These are phyloP conservation scores for Colletotrichum sp. DNA, from an alignment of 2,329 filamentous ascomycete species.

Conservation along the genomic window DNA sequence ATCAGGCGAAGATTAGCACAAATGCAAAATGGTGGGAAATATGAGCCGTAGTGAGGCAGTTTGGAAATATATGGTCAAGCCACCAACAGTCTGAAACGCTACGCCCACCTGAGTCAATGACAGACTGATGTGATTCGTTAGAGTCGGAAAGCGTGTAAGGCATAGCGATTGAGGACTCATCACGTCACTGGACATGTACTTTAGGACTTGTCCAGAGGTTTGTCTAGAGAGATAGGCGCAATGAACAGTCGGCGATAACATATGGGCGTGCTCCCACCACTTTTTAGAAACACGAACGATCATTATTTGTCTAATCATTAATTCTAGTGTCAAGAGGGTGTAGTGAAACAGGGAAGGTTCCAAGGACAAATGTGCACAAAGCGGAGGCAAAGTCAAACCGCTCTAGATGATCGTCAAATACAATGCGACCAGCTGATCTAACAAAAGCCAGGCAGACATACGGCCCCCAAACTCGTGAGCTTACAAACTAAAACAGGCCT, in stretches of 20 bases:
- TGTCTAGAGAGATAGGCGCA: not conserved
- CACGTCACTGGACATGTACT: fast-evolving
- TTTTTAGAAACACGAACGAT: not conserved
- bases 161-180: fast-evolving
- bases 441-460: not conserved
- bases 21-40: fast-evolving
- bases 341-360: not conserved
- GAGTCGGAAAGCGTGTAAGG: not conserved
- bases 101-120: fast-evolving
- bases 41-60: too few species aligned
- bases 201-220: fast-evolving
- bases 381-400: not conserved
- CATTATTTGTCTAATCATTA: not conserved
- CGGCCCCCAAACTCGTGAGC: not conserved
- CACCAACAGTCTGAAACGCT: not conserved
- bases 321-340: not conserved
- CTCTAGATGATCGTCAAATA: not conserved
- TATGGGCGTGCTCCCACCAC: fast-evolving
- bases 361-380: not conserved
- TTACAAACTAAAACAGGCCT: too few species aligned
- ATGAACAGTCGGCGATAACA: not conserved
- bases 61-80: not conserved
- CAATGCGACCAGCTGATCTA: not conserved
- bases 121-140: not conserved
- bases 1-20: fast-evolving